Evolutionary conservation across 2,329 filamentous ascomycete species (phyloP).

Genomic region (Nigrograna mackinnonii): DNA sequence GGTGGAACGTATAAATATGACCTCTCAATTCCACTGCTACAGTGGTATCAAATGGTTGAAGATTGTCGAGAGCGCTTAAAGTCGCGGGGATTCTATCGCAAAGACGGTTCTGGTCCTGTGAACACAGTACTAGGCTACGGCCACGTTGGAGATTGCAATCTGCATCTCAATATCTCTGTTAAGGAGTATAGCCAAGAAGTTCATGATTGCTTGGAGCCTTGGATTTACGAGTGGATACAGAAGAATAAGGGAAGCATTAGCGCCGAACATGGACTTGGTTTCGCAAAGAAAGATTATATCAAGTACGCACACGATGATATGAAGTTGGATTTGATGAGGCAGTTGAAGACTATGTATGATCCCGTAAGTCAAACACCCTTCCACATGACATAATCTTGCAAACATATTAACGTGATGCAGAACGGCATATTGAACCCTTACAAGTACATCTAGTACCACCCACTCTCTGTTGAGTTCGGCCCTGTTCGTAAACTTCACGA

Average conservation of each 20-base stretch:
- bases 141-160: constrained; percentile 96
- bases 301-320: constrained; percentile 88
- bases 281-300: constrained; percentile 96
- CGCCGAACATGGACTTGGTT: constrained; percentile 90
- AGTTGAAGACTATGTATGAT: constrained; percentile 92
- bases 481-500: too few relatives aligned
- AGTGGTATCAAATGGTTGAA: constrained; percentile 88
- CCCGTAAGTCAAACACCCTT: constrained; percentile 73
- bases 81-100: constrained; percentile 72
- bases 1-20: constrained; percentile 99
- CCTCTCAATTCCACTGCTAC: constrained; percentile 84
- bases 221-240: constrained; percentile 95
- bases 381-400: neutral
- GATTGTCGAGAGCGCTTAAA: constrained; percentile 76
- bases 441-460: constrained; percentile 84
- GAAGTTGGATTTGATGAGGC: constrained; percentile 89
- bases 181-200: constrained; percentile 84
- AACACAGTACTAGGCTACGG: constrained; percentile 94
- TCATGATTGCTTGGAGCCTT: constrained; percentile 87
- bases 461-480: too few relatives aligned
- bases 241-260: constrained; percentile 90
- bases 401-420: constrained; percentile 49
- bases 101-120: constrained; percentile 76
- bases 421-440: constrained; percentile 99
- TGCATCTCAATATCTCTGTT: constrained; percentile 89